Base-by-base conservation (phyloP, 208 protist species). In the Trypanosoma lewisi region DNA sequence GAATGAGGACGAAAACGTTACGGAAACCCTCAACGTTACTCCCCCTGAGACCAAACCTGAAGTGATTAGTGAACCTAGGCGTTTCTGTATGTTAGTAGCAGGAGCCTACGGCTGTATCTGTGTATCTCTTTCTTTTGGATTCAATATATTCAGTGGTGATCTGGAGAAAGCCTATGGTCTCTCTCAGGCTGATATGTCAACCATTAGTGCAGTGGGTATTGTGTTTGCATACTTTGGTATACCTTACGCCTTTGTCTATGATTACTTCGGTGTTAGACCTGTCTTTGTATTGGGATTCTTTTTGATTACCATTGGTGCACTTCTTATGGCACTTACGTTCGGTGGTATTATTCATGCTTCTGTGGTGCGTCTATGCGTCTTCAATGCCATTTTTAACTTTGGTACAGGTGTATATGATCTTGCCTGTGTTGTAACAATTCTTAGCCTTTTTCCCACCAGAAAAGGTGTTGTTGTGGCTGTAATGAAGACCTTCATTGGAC, bases 401-500 rank as follows among this genome's bases (percentile, higher is more conserved):
- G 87, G 79, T 16, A 80, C 74, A n/a, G 62, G 70, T 27, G 75
- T 89, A 62, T 94, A 85, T 31, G 87, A 94, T 55, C 80, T 94
- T 42, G 80, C 70, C 2, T 75, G 68, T 28, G 67, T 88, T 39
- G 90, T 94, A 77, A 91, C 87, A 2, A 63, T 89, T 34, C 66
- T 94, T 50, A 80, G 76, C 57, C 47, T 86, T 9, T 94, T 94
- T 66, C 87, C 87, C 3, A 86, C 77, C 60, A 81, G 78, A 41
- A 75, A 83, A 4, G 87, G 87, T 7, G 82, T 82, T 12, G 78
- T 94, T 28, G 86, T 94, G 52, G 87, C 75, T 2, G 73, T 94
- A 1, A 87, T 91, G 85, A 94, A 94, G 61, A 94, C 84, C 25
- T 94, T 87, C 47, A 85, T 91, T 37, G 87, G 87, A 9, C 66